phyloP scores from a whole-genome alignment of 192 early-diverging fungal genomes.

The Oehlia diaphana region DNA sequence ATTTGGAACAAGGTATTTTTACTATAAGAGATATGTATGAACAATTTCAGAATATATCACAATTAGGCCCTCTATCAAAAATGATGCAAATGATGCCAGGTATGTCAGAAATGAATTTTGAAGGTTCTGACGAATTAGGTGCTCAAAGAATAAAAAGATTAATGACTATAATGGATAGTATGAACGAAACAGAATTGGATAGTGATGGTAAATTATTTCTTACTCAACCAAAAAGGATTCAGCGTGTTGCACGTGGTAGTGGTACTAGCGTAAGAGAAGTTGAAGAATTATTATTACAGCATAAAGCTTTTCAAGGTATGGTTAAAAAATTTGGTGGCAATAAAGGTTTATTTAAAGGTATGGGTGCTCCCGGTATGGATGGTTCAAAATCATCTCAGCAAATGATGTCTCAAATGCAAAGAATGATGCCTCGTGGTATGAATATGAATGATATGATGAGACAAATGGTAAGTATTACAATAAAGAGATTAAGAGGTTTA shows the following conservation, averaged over 20 bases:
- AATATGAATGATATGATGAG: conserved; percentile 66
- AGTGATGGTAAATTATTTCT: conserved; percentile 85
- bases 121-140: conserved; percentile 56
- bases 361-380: conserved; percentile 59
- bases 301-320: conserved; percentile 78
- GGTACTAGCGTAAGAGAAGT: conserved; percentile 83
- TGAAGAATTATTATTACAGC: conserved; percentile 78
- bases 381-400: conserved; percentile 55
- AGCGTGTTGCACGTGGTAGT: conserved; percentile 81
- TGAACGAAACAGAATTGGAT: conserved; percentile 88
- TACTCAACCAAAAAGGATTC: conserved; percentile 67
- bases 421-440: conserved; percentile 51
- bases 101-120: conserved; percentile 53
- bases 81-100: conserved; percentile 71
- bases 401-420: conserved; percentile 67
- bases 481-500: background rate
- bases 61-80: conserved; percentile 92
- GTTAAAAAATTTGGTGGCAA: conserved; percentile 93
- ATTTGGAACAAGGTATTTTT: conserved; percentile 83
- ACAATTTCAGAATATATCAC: conserved; percentile 84
- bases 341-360: conserved; percentile 74
- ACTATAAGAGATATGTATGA: conserved; percentile 94
- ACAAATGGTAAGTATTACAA: conserved; percentile 50
- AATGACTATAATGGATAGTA: conserved; percentile 95
- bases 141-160: conserved; percentile 62